Evolutionary conservation across 2,329 filamentous ascomycete genomes (phyloP).

Genomic region (Trichoderma brevicompactum): DNA sequence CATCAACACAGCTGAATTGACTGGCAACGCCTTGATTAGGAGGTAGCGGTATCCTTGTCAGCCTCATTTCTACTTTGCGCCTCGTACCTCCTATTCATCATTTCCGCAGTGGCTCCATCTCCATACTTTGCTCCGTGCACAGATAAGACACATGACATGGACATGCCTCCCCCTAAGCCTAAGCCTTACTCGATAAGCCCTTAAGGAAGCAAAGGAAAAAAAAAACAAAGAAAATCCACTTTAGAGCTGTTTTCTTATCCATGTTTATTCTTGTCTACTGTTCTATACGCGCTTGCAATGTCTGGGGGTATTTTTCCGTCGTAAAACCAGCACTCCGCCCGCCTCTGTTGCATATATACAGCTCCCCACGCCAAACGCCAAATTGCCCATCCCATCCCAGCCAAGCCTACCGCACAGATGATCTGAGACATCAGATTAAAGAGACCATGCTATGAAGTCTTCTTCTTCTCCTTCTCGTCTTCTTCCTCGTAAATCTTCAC

Average conservation of each 20-base stretch:
- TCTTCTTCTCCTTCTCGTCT: slow-evolving; percentile 27
- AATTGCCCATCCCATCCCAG: slow-evolving; percentile 17
- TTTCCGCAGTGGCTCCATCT: slow-evolving; percentile 3
- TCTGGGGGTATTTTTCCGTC: slow-evolving; percentile 22
- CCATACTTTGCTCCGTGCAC: not conserved
- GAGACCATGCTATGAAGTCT: slow-evolving; percentile 2
- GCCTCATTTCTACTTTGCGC: not conserved
- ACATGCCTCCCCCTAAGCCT: too few relatives aligned
- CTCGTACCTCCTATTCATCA: not conserved
- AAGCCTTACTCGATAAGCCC: too few relatives aligned
- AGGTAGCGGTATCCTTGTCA: not conserved
- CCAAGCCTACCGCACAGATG: not conserved
- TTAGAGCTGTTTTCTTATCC: not conserved
- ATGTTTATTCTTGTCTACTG: slow-evolving; percentile 13
- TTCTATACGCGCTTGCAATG: slow-evolving; percentile 18
- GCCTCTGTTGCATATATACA: slow-evolving; percentile 11
- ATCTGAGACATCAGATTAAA: not conserved
- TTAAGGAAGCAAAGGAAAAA: not conserved
- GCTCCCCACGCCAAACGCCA: slow-evolving; percentile 28
- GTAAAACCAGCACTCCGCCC: slow-evolving; percentile 9
- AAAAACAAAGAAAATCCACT: not conserved
- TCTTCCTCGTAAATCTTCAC: slow-evolving; percentile 79
- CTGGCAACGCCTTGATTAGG: not conserved
- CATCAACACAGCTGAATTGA: not conserved
- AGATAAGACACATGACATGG: not conserved